Percentiles rank a stretch among this genome's conserved stretches.
These are phyloP conservation scores for Cynanchum wilfordii DNA, from an alignment of 257 asterid genomes.

Conservation along the genomic window DNA sequence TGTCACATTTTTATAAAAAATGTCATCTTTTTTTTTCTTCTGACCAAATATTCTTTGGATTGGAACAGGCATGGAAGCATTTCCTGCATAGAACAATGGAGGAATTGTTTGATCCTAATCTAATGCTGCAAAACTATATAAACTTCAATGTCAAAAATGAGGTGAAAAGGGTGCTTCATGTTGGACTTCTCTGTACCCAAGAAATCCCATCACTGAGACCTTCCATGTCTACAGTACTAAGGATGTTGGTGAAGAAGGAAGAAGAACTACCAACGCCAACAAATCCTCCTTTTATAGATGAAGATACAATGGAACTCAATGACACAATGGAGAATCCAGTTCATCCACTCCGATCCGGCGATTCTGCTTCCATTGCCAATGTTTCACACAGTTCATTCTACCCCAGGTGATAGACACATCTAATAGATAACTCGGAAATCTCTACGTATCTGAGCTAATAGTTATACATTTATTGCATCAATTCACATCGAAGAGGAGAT, in stretches of 20 bases:
- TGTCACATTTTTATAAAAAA: too few species aligned
- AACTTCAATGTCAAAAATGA: conserved; percentile 20
- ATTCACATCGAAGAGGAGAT: neutral
- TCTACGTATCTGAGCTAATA: neutral
- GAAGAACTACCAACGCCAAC: conserved; percentile 30
- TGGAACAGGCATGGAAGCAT: conserved; percentile 37
- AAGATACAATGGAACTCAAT: conserved; percentile 33
- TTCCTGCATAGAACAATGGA: conserved; percentile 27
- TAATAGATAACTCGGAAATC: neutral
- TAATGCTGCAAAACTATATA: conserved; percentile 30
- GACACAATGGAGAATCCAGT: conserved; percentile 19
- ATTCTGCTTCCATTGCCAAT: conserved; percentile 26
- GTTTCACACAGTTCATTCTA: conserved; percentile 32
- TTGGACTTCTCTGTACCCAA: conserved; percentile 38
- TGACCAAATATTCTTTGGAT: neutral
- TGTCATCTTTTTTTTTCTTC: neutral
- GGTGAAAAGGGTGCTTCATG: conserved; percentile 27
- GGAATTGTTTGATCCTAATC: conserved; percentile 37
- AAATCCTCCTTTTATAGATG: conserved; percentile 37
- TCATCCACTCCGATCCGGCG: conserved; percentile 2
- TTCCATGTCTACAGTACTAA: conserved; percentile 28
- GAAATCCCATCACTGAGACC: conserved; percentile 31
- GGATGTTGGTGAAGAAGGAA: conserved; percentile 31
- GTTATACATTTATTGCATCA: neutral
- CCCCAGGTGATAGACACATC: conserved; percentile 23